These are phyloP conservation scores for Iris pallida DNA, from an alignment of 116 monocot genomes.

Conservation along the genomic window DNA sequence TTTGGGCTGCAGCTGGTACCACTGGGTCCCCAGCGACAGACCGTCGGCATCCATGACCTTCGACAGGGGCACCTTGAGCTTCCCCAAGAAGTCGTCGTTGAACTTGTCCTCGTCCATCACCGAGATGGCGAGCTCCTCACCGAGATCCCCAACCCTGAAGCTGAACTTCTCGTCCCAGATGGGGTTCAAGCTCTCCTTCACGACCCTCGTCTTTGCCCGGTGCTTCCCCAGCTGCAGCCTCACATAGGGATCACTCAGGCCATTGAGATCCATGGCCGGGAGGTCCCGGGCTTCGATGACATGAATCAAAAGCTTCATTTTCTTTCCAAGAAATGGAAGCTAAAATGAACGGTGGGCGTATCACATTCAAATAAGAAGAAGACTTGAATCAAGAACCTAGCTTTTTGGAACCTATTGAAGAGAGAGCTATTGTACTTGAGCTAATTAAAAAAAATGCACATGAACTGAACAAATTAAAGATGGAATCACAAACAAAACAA, in stretches of 20 bases:
- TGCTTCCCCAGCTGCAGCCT: constrained; percentile 71
- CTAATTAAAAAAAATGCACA: neutral
- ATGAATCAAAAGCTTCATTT: constrained; percentile 57
- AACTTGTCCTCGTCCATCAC: constrained; percentile 83
- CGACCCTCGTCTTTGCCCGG: constrained; percentile 56
- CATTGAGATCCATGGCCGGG: constrained; percentile 58
- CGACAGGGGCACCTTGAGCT: constrained; percentile 45
- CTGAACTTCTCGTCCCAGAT: constrained; percentile 78
- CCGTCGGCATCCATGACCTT: constrained; percentile 56
- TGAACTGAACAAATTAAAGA: neutral
- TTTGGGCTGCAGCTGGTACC: constrained; percentile 69
- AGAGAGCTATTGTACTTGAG: neutral
- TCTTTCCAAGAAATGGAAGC: neutral
- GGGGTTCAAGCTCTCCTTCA: constrained; percentile 62
- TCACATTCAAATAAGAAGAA: neutral
- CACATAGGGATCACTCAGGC: constrained; percentile 75
- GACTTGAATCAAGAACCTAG: neutral
- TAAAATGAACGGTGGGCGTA: neutral
- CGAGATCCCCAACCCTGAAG: constrained; percentile 65
- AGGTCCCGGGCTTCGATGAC: constrained; percentile 77
- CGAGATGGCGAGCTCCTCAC: constrained; percentile 46
- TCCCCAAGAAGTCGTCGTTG: constrained; percentile 69
- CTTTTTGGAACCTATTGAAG: neutral
- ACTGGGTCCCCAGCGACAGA: constrained; percentile 44
- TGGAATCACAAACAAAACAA: neutral